Percentiles rank a stretch among this genome's conserved stretches.
phyloP scores from a whole-genome alignment of 225 moss, liverwort and hornwort species.

The Polytrichum formosum region DNA sequence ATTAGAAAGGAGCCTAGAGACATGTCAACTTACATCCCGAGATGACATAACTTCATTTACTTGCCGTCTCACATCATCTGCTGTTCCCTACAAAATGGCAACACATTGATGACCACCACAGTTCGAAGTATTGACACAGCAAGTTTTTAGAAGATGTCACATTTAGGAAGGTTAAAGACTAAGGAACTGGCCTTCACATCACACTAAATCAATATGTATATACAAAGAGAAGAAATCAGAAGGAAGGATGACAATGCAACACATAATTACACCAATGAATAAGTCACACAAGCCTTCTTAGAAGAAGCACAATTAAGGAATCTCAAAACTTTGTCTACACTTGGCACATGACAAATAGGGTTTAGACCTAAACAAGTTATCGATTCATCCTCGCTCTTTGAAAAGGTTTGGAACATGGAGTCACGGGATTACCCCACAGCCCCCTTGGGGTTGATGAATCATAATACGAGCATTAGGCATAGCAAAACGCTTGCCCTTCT shows the following conservation, averaged over 20 bases:
- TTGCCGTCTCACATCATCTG: slow-evolving; percentile 84
- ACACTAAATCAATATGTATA: background rate
- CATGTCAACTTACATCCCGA: slow-evolving; percentile 58
- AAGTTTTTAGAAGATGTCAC: background rate
- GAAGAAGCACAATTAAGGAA: background rate
- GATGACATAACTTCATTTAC: slow-evolving; percentile 94
- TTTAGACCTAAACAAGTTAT: too few species aligned
- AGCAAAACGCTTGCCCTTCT: slow-evolving; percentile 83
- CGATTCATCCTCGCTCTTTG: background rate
- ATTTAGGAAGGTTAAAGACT: background rate
- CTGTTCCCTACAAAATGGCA: slow-evolving; percentile 58
- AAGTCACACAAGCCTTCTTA: background rate
- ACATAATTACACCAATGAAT: background rate
- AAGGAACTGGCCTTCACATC: background rate
- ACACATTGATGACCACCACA: slow-evolving; percentile 1
- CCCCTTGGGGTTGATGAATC: slow-evolving; percentile 96
- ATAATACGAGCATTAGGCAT: slow-evolving; percentile 97
- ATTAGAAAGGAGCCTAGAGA: too few species aligned
- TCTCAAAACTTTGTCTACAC: background rate
- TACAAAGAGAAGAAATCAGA: background rate
- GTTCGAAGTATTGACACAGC: background rate
- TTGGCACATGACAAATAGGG: too few species aligned
- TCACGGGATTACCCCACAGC: slow-evolving; percentile 63
- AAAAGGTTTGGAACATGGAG: background rate
- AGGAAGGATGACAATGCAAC: background rate